Evolutionary conservation across 441 rosid species (phyloP), one percentile per base, ranked within the genome.

Genomic region (Erodium chrysanthum): DNA sequence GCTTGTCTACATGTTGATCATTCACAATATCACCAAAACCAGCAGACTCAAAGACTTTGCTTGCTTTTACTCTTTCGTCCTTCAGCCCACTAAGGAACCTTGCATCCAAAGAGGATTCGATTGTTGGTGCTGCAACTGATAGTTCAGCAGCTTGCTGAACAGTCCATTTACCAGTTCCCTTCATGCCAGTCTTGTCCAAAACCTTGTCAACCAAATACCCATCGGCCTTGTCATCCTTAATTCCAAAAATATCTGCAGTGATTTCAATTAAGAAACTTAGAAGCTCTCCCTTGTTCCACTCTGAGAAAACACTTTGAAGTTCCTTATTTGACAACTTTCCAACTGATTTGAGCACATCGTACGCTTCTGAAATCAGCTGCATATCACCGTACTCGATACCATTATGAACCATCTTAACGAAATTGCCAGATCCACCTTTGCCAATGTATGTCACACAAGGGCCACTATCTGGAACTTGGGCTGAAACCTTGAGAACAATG

Each of bases 151-250:
- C 98, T 81, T 92, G 98, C 72, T 92, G 98, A 15, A 92, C 98
- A 0, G 98, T 92, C 98, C 98, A 90, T 81, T 92, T 90, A 7
- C 98, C 96, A 5, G 98, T 92, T 73, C 96, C 98, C 75, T 92
- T 92, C 98, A 92, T 92, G 40, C 98, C 96, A 0, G 96, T 90
- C 84, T 90, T 92, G 77, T 92, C 98, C 77, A 92, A 75, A 56
- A 92, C 96, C 82, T 92, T 92, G 70, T 92, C 98, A 66, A 92
- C 96, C 82, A 92, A 81, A 75, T 85, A 70, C 7, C 98, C 98
- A 27, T 90, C 94, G 27, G 85, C 96, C 79, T 87, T 87, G 31
- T 88, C 92, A 59, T 92, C 96, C 78, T 87, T 84, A 69, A 92
- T 86, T 67, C 82, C 86, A 75, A 92, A 92, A 44, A 92, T 88